phyloP scores from a whole-genome alignment of 2,329 filamentous ascomycete species.

The Colletotrichum gigasporum region DNA sequence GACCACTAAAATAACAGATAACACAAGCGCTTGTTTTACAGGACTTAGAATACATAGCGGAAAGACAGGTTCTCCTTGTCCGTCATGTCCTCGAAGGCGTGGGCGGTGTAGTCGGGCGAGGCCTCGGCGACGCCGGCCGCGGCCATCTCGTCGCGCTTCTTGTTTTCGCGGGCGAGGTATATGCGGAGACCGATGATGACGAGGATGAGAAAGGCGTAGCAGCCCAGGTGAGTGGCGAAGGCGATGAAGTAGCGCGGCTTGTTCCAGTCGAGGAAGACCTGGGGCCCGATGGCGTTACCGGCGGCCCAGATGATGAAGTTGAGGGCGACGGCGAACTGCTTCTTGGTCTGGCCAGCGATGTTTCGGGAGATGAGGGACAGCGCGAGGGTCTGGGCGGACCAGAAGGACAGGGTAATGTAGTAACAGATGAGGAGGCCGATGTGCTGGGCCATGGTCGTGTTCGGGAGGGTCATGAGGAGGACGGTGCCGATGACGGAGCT shows the following conservation, averaged over 20 bases:
- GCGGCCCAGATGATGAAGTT: conserved; percentile 77
- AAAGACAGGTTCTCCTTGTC: conserved; percentile 70
- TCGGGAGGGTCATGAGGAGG: conserved; percentile 74
- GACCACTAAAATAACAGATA: not conserved
- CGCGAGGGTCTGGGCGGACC: conserved; percentile 74
- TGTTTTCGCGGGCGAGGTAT: conserved; percentile 67
- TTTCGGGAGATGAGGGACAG: conserved; percentile 76
- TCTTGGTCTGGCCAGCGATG: conserved; percentile 79
- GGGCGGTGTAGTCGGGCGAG: conserved; percentile 51
- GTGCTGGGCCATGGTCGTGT: conserved; percentile 65
- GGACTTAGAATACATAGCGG: conserved; percentile 60
- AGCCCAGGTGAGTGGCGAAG: conserved; percentile 75
- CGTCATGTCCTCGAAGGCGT: conserved; percentile 71
- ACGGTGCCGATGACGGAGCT: conserved; percentile 78
- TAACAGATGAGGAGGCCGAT: conserved; percentile 77
- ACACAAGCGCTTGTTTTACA: not conserved
- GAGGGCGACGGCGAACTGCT: conserved; percentile 71
- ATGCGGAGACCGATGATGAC: conserved; percentile 67
- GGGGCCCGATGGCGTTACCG: conserved; percentile 74
- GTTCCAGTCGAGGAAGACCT: conserved; percentile 70
- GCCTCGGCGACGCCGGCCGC: conserved; percentile 51
- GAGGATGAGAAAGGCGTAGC: conserved; percentile 69
- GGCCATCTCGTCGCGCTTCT: conserved; percentile 60
- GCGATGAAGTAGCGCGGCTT: conserved; percentile 74
- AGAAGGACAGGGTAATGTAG: conserved; percentile 82